These are phyloP conservation scores for Torulaspora indica DNA, from an alignment of 805 yeast genomes.

Conservation along the genomic window DNA sequence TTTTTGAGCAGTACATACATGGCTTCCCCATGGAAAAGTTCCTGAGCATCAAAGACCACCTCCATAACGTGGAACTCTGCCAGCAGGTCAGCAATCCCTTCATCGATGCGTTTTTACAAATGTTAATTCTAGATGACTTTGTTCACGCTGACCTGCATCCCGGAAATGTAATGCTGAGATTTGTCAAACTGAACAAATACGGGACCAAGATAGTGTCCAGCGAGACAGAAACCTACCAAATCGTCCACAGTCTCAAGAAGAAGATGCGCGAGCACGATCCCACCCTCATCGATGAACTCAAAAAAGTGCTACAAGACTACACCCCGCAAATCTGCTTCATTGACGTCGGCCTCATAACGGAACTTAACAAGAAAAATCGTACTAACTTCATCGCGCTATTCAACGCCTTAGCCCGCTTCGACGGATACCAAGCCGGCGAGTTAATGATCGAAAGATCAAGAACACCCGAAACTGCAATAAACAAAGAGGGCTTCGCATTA, in stretches of 20 bases:
- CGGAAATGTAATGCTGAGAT: constrained; percentile 82
- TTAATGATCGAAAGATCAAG: constrained; percentile 91
- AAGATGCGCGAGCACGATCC: constrained; percentile 18
- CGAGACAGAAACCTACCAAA: constrained; percentile 23
- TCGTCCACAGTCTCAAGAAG: constrained; percentile 17
- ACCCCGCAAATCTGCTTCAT: constrained; percentile 84
- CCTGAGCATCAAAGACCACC: constrained; percentile 42
- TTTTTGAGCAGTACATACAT: constrained; percentile 79
- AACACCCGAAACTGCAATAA: constrained; percentile 87
- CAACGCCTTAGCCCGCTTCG: constrained; percentile 82
- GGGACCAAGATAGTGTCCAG: constrained; percentile 30
- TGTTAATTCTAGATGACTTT: constrained; percentile 89
- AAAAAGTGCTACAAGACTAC: constrained; percentile 53
- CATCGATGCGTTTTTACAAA: constrained; percentile 84
- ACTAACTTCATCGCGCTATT: constrained; percentile 85
- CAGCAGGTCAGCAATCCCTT: constrained; percentile 74
- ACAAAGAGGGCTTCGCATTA: constrained; percentile 78
- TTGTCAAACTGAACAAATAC: constrained; percentile 46
- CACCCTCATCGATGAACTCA: constrained; percentile 40
- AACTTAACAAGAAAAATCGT: constrained; percentile 69
- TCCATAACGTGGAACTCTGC: constrained; percentile 43
- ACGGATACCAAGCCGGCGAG: constrained; percentile 93
- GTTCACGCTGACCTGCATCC: constrained; percentile 97
- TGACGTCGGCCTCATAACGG: constrained; percentile 93
- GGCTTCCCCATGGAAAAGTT: constrained; percentile 80